Conservation (phyloP, 108 stramenopile genomes). For the Skeletonema tropicum region DNA sequence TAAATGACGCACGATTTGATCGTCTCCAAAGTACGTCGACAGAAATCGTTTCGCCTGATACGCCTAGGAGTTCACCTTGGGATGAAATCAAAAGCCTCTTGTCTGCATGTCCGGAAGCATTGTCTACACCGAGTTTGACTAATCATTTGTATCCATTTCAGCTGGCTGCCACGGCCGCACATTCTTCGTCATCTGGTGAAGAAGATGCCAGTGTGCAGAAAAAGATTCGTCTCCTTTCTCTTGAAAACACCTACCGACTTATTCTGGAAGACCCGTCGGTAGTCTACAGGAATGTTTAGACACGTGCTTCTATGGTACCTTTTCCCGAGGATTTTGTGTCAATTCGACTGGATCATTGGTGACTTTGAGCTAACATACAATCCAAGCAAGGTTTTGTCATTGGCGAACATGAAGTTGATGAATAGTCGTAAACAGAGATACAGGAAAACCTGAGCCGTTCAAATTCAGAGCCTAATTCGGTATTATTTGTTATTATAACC, state of each 20-base stretch:
- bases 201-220: background rate
- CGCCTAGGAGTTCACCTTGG: constrained; percentile 1
- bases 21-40: background rate
- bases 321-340: too few relatives aligned
- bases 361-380: too few relatives aligned
- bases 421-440: too few relatives aligned
- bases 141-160: constrained; percentile 10
- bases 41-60: background rate
- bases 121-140: constrained; percentile 6
- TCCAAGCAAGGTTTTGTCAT: too few relatives aligned
- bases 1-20: background rate
- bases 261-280: constrained; percentile 2
- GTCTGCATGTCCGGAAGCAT: constrained; percentile 28
- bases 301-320: too few relatives aligned
- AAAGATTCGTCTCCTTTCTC: constrained; percentile 2
- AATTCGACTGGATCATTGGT: too few relatives aligned
- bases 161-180: constrained; percentile 7
- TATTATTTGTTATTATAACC: background rate
- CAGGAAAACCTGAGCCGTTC: background rate
- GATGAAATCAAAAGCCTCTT: constrained; percentile 28
- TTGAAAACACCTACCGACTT: constrained; percentile 12
- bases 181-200: background rate
- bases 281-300: background rate
- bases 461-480: background rate
- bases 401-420: too few relatives aligned